phyloP scores from a whole-genome alignment of 2,329 filamentous ascomycete species.

The Calcarisporium arbuscula region DNA sequence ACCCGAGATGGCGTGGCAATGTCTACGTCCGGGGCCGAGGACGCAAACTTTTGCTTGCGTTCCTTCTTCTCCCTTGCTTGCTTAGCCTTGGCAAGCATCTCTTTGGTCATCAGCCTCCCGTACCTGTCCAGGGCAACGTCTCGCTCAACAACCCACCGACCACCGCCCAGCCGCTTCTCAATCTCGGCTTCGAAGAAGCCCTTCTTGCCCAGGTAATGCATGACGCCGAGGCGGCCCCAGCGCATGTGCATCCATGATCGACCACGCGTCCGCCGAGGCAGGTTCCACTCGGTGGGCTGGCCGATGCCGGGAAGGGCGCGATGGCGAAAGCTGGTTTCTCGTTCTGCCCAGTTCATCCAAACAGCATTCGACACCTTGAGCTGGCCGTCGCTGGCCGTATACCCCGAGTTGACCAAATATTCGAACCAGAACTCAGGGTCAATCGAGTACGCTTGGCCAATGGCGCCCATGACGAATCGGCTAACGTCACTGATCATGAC shows the following conservation, averaged over 20 bases:
- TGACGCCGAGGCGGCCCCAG: slow-evolving; percentile 14
- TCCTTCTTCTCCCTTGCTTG: slow-evolving; percentile 7
- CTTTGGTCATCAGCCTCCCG: slow-evolving; percentile 14
- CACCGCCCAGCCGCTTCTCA: slow-evolving; percentile 14
- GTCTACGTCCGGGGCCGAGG: not conserved
- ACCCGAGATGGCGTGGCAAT: slow-evolving; percentile 9
- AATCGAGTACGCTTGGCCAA: slow-evolving; percentile 19
- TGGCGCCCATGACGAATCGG: slow-evolving; percentile 21
- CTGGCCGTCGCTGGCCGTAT: slow-evolving; percentile 19
- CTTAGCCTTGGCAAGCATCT: slow-evolving; percentile 8
- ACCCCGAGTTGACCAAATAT: slow-evolving; percentile 20
- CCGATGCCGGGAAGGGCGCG: slow-evolving; percentile 14
- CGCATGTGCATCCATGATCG: slow-evolving; percentile 15
- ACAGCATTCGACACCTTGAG: slow-evolving; percentile 21
- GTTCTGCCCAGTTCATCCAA: slow-evolving; percentile 22
- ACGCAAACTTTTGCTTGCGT: slow-evolving; percentile 1
- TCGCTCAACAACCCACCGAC: slow-evolving; percentile 16
- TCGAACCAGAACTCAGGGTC: slow-evolving; percentile 24
- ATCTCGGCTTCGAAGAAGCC: slow-evolving; percentile 19
- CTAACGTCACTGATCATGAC: slow-evolving; percentile 22
- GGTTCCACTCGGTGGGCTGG: slow-evolving; percentile 18
- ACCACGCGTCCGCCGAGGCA: slow-evolving; percentile 9
- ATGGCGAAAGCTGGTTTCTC: slow-evolving; percentile 19
- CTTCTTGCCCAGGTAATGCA: slow-evolving; percentile 18
- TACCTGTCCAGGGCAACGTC: slow-evolving; percentile 16